Evolutionary conservation across 2,329 filamentous ascomycete species (phyloP), one percentile per base, ranked within the genome.

Genomic region (Graphilbum ipis-grandicollis): DNA sequence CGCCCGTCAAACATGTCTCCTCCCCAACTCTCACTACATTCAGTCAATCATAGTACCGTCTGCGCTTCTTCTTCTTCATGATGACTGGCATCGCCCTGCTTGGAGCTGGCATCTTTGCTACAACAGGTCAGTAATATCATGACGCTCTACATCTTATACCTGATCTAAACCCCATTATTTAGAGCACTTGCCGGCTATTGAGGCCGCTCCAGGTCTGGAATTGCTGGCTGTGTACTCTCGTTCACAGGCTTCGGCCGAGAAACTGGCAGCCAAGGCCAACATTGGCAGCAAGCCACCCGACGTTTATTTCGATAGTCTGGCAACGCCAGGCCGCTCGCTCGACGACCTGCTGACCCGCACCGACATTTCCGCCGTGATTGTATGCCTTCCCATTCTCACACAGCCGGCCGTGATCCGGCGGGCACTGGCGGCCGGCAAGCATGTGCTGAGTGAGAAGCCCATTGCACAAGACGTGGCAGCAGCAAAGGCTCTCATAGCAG

Each of bases 401-500:
- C 75, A 79, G 49, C 71, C 74, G 2, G 54, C 55, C 9, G 65
- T 68, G 46, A 68, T 79, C 47, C 59, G 66, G 41, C 61, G 65
- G 42, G 70, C 71, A 0, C 56, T 80, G 15, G 49, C 55, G 13
- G 74, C 73, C 1, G 73, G 74, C 15, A 81, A 80, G 52, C 74
- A 80, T 48, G 75, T 80, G 5, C 57, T 80, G 2, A 68, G 68
- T 9, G 76, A 80, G 55, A 81, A 81, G 55, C 75, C 76, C 26
- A 62, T 80, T 33, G 74, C 71, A 2, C 65, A 67, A 43, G 70
- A 78, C 5, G 38, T 59, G 6, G 45, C 46, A 12, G 41, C 42
- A 5, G 45, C 47, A 9, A 45, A 42, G 26, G 39, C 40, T 22
- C 37, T 53, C 21, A 39, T 54, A 4, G 23, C 41, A 5, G 53